Base-by-base conservation (phyloP, 1,284 basidiomycete genomes). In the Papiliotrema fonsecae region DNA sequence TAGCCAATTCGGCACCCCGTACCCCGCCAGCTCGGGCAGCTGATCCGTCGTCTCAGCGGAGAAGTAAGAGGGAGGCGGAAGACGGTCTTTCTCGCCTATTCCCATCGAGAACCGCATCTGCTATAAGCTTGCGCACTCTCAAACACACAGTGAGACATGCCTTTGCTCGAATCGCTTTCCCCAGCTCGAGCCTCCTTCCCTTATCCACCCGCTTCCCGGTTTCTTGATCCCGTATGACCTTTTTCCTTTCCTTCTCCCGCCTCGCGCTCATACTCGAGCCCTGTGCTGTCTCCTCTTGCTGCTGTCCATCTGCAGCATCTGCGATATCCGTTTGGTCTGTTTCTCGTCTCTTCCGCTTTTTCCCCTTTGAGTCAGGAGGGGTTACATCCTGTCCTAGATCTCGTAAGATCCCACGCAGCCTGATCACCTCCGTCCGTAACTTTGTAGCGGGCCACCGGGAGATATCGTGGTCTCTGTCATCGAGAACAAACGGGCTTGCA, bases 131-230 rank as follows among this genome's bases (percentile, higher is more conserved):
- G 2, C 2, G 21, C 14, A 2, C 14, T 14, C 18, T 4, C 3
- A 3, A 19, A 16, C 16, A 38, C 30, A 13, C 45, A 19, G 21
- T 21, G n/a, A 36, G n/a, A 47, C 55, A 11, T 27, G 58, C 61
- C 43, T 53, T 62, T 2, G 39, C 43, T 18, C 62, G 40, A 3
- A 64, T 31, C 1, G 47, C 55, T 39, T 54, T 58, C 1, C 42
- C 37, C 30, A 64, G 39, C 35, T 64, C 62, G 1, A 49, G 50
- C 42, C 52, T 49, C 6, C 62, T 22, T 9, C 45, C 45, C 36
- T 54, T 58, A 34, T 62, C 60, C 24, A 64, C 31, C 42, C 62
- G 42, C 46, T 64, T 64, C 16, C 62, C 62, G 4, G 58, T 64
- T 19, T 50, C 56, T 31, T 46, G 50, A 45, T 57, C 45, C 30